These are phyloP conservation scores for Oryza longistaminata DNA, from an alignment of 176 grass and related monocot species.

Conservation along the genomic window DNA sequence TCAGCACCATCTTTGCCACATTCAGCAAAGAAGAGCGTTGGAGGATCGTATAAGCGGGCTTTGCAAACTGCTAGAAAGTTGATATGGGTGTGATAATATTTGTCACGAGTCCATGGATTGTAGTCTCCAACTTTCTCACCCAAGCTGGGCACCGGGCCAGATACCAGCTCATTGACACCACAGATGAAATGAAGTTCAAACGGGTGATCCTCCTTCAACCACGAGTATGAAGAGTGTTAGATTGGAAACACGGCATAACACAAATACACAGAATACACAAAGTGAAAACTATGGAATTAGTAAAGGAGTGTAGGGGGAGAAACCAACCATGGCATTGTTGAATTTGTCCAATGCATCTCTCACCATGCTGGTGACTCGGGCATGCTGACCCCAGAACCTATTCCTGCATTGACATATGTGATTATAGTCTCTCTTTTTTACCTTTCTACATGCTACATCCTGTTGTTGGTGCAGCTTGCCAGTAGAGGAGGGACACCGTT, in stretches of 20 bases:
- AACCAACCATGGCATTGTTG: background rate
- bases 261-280: background rate
- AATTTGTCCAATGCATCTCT: slow-evolving; percentile 13
- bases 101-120: background rate
- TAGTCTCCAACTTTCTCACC: background rate
- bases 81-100: slow-evolving; percentile 11
- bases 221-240: background rate
- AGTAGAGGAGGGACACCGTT: background rate
- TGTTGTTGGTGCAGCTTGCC: background rate
- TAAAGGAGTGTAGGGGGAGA: background rate
- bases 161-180: slow-evolving; percentile 19
- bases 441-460: background rate
- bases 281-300: background rate
- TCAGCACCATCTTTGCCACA: background rate
- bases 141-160: background rate
- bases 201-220: background rate
- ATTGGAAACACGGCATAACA: background rate
- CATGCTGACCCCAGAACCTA: background rate
- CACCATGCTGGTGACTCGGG: background rate
- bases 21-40: slow-evolving; percentile 27
- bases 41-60: background rate
- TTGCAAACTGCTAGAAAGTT: slow-evolving; percentile 10
- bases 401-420: background rate
- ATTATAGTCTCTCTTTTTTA: background rate
- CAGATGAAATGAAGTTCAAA: slow-evolving; percentile 9